A percentile compares a stretch with the other conserved stretches of the same genome.
Conservation (phyloP, 2,329 filamentous ascomycete species). For the Talaromyces albobiverticillius region DNA sequence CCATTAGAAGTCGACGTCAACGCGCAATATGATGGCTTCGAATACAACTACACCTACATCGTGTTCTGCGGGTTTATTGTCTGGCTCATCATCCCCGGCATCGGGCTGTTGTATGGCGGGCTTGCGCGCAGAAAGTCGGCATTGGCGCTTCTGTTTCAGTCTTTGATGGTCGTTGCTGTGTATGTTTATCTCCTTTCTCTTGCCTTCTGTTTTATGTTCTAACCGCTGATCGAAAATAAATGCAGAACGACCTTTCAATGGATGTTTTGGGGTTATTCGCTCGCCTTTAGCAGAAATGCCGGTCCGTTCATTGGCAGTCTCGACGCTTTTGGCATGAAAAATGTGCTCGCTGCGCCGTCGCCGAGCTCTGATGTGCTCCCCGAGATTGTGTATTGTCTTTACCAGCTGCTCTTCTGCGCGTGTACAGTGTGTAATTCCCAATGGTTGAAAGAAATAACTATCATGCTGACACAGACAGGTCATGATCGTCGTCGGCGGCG, state of each 20-base stretch:
- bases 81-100: slow-evolving; percentile 65
- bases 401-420: slow-evolving; percentile 61
- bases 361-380: slow-evolving; percentile 57
- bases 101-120: slow-evolving; percentile 64
- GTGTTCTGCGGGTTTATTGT: slow-evolving; percentile 58
- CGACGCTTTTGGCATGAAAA: slow-evolving; percentile 59
- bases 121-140: slow-evolving; percentile 62
- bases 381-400: slow-evolving; percentile 65
- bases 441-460: too few relatives aligned
- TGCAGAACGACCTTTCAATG: slow-evolving; percentile 48
- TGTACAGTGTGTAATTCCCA: slow-evolving; percentile 32
- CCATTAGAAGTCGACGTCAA: slow-evolving; percentile 55
- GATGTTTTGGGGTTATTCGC: slow-evolving; percentile 65
- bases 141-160: slow-evolving; percentile 61
- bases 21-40: slow-evolving; percentile 55
- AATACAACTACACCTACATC: slow-evolving; percentile 62
- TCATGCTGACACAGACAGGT: slow-evolving; percentile 38
- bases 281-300: slow-evolving; percentile 60
- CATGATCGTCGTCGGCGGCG: slow-evolving; percentile 63
- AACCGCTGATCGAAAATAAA: too few relatives aligned
- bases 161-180: slow-evolving; percentile 57
- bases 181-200: slow-evolving; percentile 21
- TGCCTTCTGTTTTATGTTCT: too few relatives aligned
- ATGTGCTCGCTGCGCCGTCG: slow-evolving; percentile 60
- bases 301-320: slow-evolving; percentile 63